These are phyloP conservation scores for Fraxinus velutina DNA, from an alignment of 305 asterid genomes.

Conservation along the genomic window DNA sequence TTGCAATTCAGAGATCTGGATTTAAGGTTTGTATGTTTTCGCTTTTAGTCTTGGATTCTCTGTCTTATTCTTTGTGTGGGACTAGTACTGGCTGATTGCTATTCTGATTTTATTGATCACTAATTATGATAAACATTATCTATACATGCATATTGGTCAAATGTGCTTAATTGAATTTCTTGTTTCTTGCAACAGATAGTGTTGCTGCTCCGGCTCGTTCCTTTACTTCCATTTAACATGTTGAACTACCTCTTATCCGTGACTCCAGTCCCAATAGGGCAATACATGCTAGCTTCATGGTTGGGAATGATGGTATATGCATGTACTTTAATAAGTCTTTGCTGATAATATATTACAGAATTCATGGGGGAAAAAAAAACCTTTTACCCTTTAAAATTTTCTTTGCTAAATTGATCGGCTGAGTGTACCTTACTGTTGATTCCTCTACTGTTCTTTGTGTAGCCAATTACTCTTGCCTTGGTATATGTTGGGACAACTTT, in stretches of 20 bases:
- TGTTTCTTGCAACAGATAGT: slow-evolving; percentile 62
- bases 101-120: not conserved
- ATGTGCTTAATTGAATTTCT: slow-evolving; percentile 7
- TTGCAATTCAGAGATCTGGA: slow-evolving; percentile 85
- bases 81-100: not conserved
- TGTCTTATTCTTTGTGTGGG: slow-evolving; percentile 9
- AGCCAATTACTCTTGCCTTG: slow-evolving; percentile 95
- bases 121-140: not conserved
- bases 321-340: slow-evolving; percentile 1
- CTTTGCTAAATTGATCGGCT: not conserved
- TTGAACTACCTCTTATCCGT: slow-evolving; percentile 92
- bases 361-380: not conserved
- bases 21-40: slow-evolving; percentile 62
- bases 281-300: slow-evolving; percentile 95
- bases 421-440: not conserved
- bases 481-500: slow-evolving; percentile 94
- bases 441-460: slow-evolving; percentile 25
- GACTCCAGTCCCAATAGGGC: slow-evolving; percentile 78
- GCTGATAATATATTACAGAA: not conserved
- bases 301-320: slow-evolving; percentile 91
- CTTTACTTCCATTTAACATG: slow-evolving; percentile 94
- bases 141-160: not conserved
- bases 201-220: slow-evolving; percentile 89
- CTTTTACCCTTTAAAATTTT: not conserved
- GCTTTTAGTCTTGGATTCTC: not conserved